These are phyloP conservation scores for Tulasnella calospora DNA, from an alignment of 768 basidiomycete genomes.

Conservation along the genomic window DNA sequence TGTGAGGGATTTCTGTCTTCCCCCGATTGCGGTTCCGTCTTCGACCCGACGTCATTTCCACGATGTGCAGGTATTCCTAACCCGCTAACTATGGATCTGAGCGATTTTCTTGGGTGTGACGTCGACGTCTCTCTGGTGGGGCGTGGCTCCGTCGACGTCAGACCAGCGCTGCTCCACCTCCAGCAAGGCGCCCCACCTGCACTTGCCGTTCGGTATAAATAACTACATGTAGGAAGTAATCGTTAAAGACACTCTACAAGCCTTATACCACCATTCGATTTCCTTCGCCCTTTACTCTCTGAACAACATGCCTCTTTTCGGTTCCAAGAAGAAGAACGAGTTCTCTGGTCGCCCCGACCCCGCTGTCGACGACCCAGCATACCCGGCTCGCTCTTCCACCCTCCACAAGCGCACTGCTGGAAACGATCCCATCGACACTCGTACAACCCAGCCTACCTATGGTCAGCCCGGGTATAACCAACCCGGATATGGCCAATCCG, in stretches of 20 bases:
- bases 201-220: not conserved
- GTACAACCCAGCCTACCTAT: not conserved
- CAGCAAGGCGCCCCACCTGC: conserved; percentile 3
- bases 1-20: not conserved
- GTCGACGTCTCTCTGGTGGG: not conserved
- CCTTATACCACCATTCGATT: not conserved
- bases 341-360: conserved; percentile 15
- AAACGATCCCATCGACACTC: not conserved
- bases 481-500: not conserved
- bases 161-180: not conserved
- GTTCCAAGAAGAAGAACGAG: conserved; percentile 13
- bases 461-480: not conserved
- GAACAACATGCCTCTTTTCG: conserved; percentile 17
- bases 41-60: not conserved
- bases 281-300: not conserved
- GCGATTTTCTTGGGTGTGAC: not conserved
- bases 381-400: not conserved
- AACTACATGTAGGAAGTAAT: not conserved
- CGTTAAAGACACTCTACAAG: not conserved
- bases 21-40: not conserved
- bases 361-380: not conserved
- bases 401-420: not conserved
- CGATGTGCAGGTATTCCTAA: not conserved
- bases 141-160: conserved; percentile 9
- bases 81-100: not conserved